These are phyloP conservation scores for Tetrapisispora fleetii DNA, from an alignment of 805 yeast species.

Conservation along the genomic window DNA sequence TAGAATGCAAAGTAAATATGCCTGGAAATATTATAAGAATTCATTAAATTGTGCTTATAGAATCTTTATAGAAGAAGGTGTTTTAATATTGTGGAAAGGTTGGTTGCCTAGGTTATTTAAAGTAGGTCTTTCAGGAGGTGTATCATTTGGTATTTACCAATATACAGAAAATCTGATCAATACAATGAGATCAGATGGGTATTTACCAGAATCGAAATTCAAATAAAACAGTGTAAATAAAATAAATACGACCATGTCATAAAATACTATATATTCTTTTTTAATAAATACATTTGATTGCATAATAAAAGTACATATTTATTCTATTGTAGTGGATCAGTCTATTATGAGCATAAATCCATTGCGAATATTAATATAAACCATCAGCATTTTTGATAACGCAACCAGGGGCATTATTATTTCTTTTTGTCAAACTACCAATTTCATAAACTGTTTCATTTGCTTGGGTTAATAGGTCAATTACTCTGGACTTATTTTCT, in stretches of 20 bases:
- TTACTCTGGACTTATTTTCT: constrained; percentile 52
- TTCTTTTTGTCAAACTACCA: constrained; percentile 47
- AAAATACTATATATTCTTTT: not conserved
- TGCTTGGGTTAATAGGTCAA: constrained; percentile 42
- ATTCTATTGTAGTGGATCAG: too few species aligned
- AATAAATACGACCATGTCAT: not conserved
- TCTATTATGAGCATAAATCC: not conserved
- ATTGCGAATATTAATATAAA: not conserved
- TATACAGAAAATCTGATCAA: constrained; percentile 35
- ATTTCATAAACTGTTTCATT: constrained; percentile 70
- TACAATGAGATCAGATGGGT: constrained; percentile 14
- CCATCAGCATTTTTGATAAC: constrained; percentile 34
- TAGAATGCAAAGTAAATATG: constrained; percentile 70
- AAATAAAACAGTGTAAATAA: not conserved
- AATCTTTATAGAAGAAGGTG: constrained; percentile 38
- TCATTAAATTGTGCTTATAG: constrained; percentile 46
- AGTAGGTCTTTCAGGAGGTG: constrained; percentile 61
- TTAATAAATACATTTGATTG: not conserved
- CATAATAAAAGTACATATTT: too few species aligned
- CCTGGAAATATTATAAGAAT: constrained; percentile 48
- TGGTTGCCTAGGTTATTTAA: constrained; percentile 60
- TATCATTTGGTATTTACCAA: constrained; percentile 56
- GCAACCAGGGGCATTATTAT: constrained; percentile 48
- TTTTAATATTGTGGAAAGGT: constrained; percentile 44
- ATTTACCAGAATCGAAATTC: constrained; percentile 4